Base-by-base conservation (phyloP, 352 stramenopile species). In the Aphanomyces invadans region DNA sequence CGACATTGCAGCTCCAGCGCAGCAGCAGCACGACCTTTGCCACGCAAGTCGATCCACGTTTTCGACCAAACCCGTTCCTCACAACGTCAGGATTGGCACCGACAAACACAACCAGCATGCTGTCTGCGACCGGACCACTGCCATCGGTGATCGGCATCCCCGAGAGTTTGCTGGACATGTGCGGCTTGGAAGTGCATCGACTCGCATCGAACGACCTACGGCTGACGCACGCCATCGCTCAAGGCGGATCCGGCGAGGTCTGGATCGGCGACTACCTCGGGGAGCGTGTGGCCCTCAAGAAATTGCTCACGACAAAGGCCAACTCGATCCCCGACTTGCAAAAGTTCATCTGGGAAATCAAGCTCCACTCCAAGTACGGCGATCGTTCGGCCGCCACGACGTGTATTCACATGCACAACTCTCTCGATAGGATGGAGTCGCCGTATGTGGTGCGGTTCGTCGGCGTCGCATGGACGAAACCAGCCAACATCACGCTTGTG, bases 251-350 rank as follows among this genome's bases (percentile, higher is more conserved):
- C 42, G 84, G 84, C 2, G 84, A 93, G 53, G 84, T 93, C 56
- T 93, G 84, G 82, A 77, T 93, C 1, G 84, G 79, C 1, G 79
- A 90, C 57, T 60, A 91, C 19, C 80, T 89, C 71, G 88, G 87
- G 70, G 70, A 69, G 31, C 80, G 89, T 66, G 83, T 93, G 62
- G 84, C 84, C 0, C 80, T 91, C 11, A 93, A 93, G 74, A 74
- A 81, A 4, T 86, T 93, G 26, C 39, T 91, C 52, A 84, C 80
- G 42, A 79, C 90, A 65, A 90, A 89, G 70, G 9, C 21, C 15
- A 15, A 15, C 29, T 19, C 21, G 9, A 31, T 31, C 11, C 10
- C 21, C 0, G 56, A 64, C 17, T 28, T 64, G 31, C 31, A 65
- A 54, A 65, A 54, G 38, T 65, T 65, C 56, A 65, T 65, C 17